Evolutionary conservation across 2,329 filamentous ascomycete species (phyloP), one percentile per base, ranked within the genome.

Genomic region (Blastomyces silverae): DNA sequence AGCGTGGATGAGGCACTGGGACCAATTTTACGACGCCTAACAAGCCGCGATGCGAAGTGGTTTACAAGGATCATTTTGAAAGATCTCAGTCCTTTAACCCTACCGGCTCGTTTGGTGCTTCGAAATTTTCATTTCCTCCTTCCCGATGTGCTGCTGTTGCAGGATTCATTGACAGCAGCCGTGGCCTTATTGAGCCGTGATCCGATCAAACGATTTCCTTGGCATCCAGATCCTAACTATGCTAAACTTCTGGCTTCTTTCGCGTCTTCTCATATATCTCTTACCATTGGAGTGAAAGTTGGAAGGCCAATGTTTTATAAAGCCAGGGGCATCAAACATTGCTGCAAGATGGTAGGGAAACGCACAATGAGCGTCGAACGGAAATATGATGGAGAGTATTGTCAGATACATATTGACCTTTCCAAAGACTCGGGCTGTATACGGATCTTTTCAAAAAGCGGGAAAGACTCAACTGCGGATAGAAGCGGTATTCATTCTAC

Each of bases 351-450:
- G 79, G 79, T 83, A 1, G 81, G 79, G 4, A 80, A 81, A 0
- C 79, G 83, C 20, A 83, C 78, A 15, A 85, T 92, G 84, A 90
- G 88, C 65, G 83, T 91, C 31, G 91, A 96, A 74, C 82, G 87
- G 62, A 96, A 96, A 73, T 85, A 95, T 67, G 91, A 96, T 70
- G 91, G 90, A 15, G 92, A 96, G 75, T 96, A 94, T 69, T 95
- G 90, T 70, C 92, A 96, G 74, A 86, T 96, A 39, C 92, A 96
- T 71, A 79, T 96, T 50, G 86, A 95, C 71, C 78, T 90, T 7
- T 79, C 79, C 10, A 85, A 83, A 61, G 78, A 78, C 20, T 64
- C 73, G 65, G 72, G 82, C 0, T 83, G 81, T 59, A 85, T 96
- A 37, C 87, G 89, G 67, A 93, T 96, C 39, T 96, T 94, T 73